Evolutionary conservation across 176 grass and related monocot species (phyloP), one percentile per base, ranked within the genome.

Genomic region (Pharus latifolius): DNA sequence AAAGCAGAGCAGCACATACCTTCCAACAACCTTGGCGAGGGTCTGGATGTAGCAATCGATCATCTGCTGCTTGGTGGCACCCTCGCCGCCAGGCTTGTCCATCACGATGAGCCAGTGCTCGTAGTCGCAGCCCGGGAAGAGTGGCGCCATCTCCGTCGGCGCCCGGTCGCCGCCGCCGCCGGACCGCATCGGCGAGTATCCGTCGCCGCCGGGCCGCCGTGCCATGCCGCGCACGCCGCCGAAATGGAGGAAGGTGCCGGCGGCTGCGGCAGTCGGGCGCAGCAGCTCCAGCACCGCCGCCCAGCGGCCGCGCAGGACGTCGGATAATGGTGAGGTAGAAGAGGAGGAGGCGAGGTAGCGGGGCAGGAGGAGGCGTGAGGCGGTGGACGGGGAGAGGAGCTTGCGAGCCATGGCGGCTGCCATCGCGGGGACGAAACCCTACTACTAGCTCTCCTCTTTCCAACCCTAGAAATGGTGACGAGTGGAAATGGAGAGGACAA

Each of bases 41-140:
- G 89, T 92, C 66, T 94, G 52, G 61, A 94, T 69, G 71, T 89
- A 94, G 66, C 78, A 86, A 65, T 89, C 80, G 40, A 94, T 84
- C 86, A 94, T 94, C 91, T 89, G 83, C 72, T 94, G 83, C 75
- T 79, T 79, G 50, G 58, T 79, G 16, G 82, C 75, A 6, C 61
- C 69, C 37, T 73, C 75, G 0, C 76, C 82, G 1, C 76, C 69
- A 2, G 82, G 82, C 51, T 79, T 79, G 56, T 85, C 82, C 82
- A 85, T 85, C 16, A 85, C 82, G 25, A 85, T 79, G 58, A 79
- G 41, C 75, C 82, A 85, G 57, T 85, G 82, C 50, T 74, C 62
- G 14, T 74, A 74, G 57, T 79, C 82, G 37, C 75, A 85, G 3
- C 82, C 68, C 10, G 82, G 82, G 48, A 84, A 78, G 23, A 84